These are phyloP conservation scores for Crassisporium funariophilum DNA, from an alignment of 768 basidiomycete species.

Conservation along the genomic window DNA sequence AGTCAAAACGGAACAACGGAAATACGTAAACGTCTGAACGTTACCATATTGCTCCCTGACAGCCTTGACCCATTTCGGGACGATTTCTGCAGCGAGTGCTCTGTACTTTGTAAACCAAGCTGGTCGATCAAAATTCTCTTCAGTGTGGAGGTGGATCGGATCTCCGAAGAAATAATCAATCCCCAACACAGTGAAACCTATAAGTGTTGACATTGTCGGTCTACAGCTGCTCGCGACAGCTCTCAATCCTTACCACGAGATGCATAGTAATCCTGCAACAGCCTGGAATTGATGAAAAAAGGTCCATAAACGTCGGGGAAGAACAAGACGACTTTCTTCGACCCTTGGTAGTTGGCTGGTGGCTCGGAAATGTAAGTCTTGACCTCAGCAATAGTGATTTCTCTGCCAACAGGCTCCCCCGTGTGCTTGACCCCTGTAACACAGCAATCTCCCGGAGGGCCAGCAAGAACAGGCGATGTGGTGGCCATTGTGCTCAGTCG, in stretches of 20 bases:
- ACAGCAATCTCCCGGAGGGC: slow-evolving; percentile 53
- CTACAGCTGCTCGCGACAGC: neutral
- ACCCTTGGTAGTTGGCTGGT: slow-evolving; percentile 28
- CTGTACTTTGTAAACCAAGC: slow-evolving; percentile 44
- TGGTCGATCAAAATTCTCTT: slow-evolving; percentile 37
- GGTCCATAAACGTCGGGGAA: slow-evolving; percentile 64
- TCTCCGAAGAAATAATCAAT: slow-evolving; percentile 69
- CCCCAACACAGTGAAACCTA: slow-evolving; percentile 61
- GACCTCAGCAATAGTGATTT: slow-evolving; percentile 42
- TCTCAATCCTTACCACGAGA: slow-evolving; percentile 47
- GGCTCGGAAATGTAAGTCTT: slow-evolving; percentile 60
- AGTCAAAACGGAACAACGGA: neutral
- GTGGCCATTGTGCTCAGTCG: slow-evolving; percentile 1
- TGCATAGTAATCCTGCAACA: slow-evolving; percentile 68
- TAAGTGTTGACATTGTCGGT: neutral
- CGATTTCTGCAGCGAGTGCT: slow-evolving; percentile 36
- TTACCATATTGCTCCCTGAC: slow-evolving; percentile 52
- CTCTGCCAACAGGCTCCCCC: slow-evolving; percentile 48
- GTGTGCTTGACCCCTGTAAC: slow-evolving; percentile 52
- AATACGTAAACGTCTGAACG: neutral
- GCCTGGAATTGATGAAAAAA: slow-evolving; percentile 56
- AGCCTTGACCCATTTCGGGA: slow-evolving; percentile 54
- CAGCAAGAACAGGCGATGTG: slow-evolving; percentile 38
- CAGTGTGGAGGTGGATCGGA: slow-evolving; percentile 41
- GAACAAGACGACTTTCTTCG: slow-evolving; percentile 54